A percentile compares a stretch with the other conserved stretches of the same genome.
These are phyloP conservation scores for Cardamine chenopodiifolia DNA, from an alignment of 345 rosid species.

Conservation along the genomic window DNA sequence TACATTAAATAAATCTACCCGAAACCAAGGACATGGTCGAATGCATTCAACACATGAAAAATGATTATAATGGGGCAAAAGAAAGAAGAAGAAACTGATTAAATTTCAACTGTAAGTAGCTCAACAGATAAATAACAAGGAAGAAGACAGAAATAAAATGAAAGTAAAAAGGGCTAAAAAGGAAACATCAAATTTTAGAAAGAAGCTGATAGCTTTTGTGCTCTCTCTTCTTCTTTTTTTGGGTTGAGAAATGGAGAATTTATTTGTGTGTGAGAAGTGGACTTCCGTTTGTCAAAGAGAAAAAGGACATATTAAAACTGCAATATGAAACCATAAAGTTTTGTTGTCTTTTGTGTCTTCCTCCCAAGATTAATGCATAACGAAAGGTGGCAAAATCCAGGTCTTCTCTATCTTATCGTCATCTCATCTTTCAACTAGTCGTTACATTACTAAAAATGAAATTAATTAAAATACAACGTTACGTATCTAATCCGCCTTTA, in stretches of 20 bases:
- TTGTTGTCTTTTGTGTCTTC: background rate
- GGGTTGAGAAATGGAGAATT: constrained; percentile 13
- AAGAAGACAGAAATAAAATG: constrained; percentile 42
- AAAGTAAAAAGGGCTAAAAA: constrained; percentile 51
- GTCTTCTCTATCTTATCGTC: constrained; percentile 27
- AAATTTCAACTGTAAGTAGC: constrained; percentile 44
- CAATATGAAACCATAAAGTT: constrained; percentile 29
- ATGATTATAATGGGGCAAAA: constrained; percentile 28
- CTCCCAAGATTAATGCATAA: constrained; percentile 33
- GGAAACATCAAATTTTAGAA: constrained; percentile 50
- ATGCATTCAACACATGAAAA: constrained; percentile 43
- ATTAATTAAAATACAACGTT: background rate
- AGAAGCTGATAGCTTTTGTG: constrained; percentile 50
- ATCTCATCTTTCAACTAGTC: constrained; percentile 21
- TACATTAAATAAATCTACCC: constrained; percentile 12
- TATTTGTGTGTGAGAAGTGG: constrained; percentile 37
- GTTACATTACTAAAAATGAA: background rate
- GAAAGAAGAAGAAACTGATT: constrained; percentile 31
- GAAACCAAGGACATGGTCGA: constrained; percentile 32
- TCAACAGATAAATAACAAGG: constrained; percentile 34
- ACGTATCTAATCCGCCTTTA: background rate
- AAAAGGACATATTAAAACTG: background rate
- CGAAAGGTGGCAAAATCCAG: constrained; percentile 11
- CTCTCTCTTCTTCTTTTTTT: constrained; percentile 35
- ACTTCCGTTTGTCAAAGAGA: constrained; percentile 38